Base-by-base conservation (phyloP, 306 rosid species). In the Echinosophora koreensis region DNA sequence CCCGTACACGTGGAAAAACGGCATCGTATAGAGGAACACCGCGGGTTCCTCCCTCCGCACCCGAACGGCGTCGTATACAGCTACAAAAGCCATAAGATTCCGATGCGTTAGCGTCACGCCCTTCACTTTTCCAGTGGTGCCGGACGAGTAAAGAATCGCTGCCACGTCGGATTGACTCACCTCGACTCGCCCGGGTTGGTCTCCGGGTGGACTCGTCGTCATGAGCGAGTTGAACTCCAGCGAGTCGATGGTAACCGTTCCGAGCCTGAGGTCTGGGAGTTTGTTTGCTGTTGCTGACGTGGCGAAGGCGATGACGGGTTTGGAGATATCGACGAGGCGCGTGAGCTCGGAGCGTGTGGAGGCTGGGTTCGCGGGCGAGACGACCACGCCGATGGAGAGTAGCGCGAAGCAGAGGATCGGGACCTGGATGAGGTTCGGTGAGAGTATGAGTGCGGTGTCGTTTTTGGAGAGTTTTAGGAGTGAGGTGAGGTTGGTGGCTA, bases 331-430 rank as follows among this genome's bases (percentile, higher is more conserved):
- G 12, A 78, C 2, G 42, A 87, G 71, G 49, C 54, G 70, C 15
- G 81, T 32, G 78, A 87, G 78, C 8, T 89, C 90, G 3, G 85
- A 69, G 12, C 59, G 77, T 11, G 89, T 68, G 81, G 81, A 42
- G 82, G 64, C 14, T 14, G 93, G 93, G 34, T 89, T 89, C 1
- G 73, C 74, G 0, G 93, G 90, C 0, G 93, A 87, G 86, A 89
- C 49, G 15, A 89, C 72, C 4, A 81, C 88, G 27, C 93, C 91
- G 7, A 89, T 22, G 3, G 91, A 65, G 70, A 89, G 91, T 2
- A 89, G 79, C 8, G 91, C 86, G 85, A 89, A 85, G 86, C 71
- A 81, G 82, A 89, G 86, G 74, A 89, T 85, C 22, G 93, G 91
- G 0, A 89, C 70, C 0, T 79, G 68, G 16, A 79, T 2, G 15